phyloP scores from a whole-genome alignment of 495 filamentous ascomycete species.

The Neurospora tetrasperma region DNA sequence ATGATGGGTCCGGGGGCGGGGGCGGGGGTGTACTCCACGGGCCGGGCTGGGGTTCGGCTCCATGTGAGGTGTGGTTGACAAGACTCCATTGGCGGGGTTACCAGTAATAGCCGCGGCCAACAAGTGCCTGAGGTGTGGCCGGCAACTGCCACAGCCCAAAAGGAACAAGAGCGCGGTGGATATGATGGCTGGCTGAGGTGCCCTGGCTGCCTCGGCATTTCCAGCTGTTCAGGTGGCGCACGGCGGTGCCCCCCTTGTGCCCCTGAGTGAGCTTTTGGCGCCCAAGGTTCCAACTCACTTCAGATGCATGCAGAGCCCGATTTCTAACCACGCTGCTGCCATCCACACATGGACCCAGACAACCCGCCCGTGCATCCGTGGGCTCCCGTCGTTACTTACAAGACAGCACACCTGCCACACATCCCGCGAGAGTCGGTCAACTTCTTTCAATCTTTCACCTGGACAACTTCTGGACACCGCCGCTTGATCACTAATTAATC shows the following conservation, averaged over 20 bases:
- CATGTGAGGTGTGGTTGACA: background rate
- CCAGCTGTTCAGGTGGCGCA: slow-evolving; percentile 1
- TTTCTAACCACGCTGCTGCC: slow-evolving; percentile 1
- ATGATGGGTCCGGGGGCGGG: background rate
- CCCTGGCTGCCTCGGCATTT: slow-evolving; percentile 3
- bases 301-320: background rate
- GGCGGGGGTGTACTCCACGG: background rate
- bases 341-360: background rate
- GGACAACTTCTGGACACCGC: background rate
- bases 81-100: background rate
- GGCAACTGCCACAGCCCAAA: background rate
- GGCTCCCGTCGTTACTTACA: background rate
- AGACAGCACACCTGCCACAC: background rate
- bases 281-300: background rate
- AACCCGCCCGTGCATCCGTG: background rate
- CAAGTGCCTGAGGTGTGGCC: background rate
- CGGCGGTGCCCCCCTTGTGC: background rate
- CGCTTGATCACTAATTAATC: background rate
- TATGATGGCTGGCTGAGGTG: background rate
- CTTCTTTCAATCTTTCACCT: background rate
- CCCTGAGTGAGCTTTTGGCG: background rate
- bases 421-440: background rate
- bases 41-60: background rate
- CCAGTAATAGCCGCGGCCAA: background rate
- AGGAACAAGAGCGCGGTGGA: background rate